These are phyloP conservation scores for Alternaria alternata DNA, from an alignment of 2,329 filamentous ascomycete genomes.

Conservation along the genomic window DNA sequence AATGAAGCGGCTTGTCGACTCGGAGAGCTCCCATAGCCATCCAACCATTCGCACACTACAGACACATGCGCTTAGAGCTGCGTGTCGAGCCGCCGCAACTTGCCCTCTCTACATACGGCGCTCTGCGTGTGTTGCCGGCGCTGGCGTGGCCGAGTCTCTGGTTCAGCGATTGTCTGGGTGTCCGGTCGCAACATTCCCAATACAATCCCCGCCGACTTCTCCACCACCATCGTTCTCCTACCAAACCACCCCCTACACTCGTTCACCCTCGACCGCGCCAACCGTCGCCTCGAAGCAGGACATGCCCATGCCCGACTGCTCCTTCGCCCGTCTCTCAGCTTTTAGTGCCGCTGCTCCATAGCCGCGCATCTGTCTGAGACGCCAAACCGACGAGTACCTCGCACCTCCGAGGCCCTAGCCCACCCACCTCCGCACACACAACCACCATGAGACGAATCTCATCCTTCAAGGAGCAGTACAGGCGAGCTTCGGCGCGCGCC, in stretches of 20 bases:
- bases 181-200: slow-evolving; percentile 20
- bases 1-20: slow-evolving; percentile 24
- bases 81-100: slow-evolving; percentile 4
- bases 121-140: neutral
- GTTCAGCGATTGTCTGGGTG: slow-evolving; percentile 10
- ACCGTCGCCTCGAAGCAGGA: slow-evolving; percentile 33
- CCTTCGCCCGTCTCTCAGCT: slow-evolving; percentile 27
- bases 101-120: neutral
- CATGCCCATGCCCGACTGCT: slow-evolving; percentile 38
- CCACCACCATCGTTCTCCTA: slow-evolving; percentile 20
- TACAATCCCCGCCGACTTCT: slow-evolving; percentile 28
- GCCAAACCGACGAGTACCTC: slow-evolving; percentile 28
- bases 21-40: slow-evolving; percentile 10
- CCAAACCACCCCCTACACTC: slow-evolving; percentile 28
- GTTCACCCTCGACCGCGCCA: slow-evolving; percentile 26
- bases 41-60: slow-evolving; percentile 9
- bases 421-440: slow-evolving; percentile 27
- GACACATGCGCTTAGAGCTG: slow-evolving; percentile 4
- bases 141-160: slow-evolving; percentile 15
- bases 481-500: slow-evolving; percentile 40
- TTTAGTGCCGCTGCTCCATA: slow-evolving; percentile 35
- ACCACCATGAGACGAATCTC: slow-evolving; percentile 40
- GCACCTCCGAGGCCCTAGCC: slow-evolving; percentile 32
- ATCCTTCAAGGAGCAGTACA: slow-evolving; percentile 46
- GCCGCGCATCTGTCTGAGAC: slow-evolving; percentile 35